Conservation (phyloP, 2,329 filamentous ascomycete species). For the Diaporthe batatas region DNA sequence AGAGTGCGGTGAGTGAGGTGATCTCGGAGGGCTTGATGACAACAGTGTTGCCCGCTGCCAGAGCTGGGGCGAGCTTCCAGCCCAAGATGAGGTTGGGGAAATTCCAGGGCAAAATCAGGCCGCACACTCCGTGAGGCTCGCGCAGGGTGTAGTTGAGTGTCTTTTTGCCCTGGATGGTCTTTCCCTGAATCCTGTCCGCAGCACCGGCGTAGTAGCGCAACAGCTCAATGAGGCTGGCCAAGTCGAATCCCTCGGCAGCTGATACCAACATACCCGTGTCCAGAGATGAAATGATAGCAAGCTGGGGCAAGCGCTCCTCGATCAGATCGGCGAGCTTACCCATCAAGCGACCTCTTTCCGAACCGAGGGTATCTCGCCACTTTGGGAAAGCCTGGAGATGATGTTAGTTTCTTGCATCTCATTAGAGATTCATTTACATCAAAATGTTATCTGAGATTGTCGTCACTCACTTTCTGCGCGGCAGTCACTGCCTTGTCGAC, state of each 20-base stretch:
- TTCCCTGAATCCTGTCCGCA: neutral
- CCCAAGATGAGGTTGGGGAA: constrained; percentile 8
- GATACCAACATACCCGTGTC: constrained; percentile 4
- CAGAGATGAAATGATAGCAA: neutral
- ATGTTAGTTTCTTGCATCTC: neutral
- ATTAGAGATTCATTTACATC: too few species aligned
- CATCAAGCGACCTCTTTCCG: constrained; percentile 2
- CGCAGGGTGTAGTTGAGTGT: constrained; percentile 7
- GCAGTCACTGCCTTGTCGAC: neutral
- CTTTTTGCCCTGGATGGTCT: constrained; percentile 2
- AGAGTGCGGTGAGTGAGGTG: neutral
- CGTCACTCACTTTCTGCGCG: neutral
- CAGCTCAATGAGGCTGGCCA: neutral
- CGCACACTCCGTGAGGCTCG: neutral
- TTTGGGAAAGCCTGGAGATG: neutral
- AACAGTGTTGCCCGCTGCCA: constrained; percentile 6
- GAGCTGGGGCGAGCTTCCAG: neutral
- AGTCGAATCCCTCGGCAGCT: neutral
- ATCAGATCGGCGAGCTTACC: constrained; percentile 1
- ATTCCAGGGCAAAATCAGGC: neutral
- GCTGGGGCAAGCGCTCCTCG: neutral
- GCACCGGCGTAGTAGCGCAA: constrained; percentile 8
- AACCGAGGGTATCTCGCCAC: neutral
- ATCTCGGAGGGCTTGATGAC: constrained; percentile 4
- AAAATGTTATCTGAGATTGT: neutral